These are phyloP conservation scores for Colletotrichum sp. DNA, from an alignment of 2,329 filamentous ascomycete species.

Conservation along the genomic window DNA sequence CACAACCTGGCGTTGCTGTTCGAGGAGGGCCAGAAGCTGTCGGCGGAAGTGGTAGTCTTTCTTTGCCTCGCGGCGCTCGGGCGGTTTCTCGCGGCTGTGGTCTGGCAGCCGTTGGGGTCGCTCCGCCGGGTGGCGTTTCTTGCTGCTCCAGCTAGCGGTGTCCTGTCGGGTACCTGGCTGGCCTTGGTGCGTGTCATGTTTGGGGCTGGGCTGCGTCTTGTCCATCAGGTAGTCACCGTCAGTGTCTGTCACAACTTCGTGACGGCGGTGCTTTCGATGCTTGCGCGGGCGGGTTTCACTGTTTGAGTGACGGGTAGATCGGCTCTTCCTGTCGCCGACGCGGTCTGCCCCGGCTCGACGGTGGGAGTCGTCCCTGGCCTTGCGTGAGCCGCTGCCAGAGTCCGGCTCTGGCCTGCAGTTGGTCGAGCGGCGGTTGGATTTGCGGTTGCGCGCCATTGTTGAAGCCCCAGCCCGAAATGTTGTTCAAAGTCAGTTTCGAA, in stretches of 20 bases:
- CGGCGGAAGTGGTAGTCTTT: constrained; percentile 9
- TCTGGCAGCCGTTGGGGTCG: neutral
- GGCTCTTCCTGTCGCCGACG: neutral
- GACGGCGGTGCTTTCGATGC: neutral
- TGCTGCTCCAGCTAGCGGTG: neutral
- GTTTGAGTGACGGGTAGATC: neutral
- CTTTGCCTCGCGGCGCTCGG: neutral
- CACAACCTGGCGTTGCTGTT: constrained; percentile 12
- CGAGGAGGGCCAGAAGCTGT: constrained; percentile 1
- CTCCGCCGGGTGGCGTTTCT: neutral
- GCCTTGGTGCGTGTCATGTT: neutral
- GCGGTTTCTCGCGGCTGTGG: neutral
- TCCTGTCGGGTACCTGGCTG: neutral
- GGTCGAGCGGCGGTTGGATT: neutral
- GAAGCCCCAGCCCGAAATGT: neutral
- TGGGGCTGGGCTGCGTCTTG: neutral
- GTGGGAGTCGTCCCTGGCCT: neutral
- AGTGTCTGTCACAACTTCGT: neutral
- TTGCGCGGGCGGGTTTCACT: neutral
- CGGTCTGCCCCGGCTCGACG: neutral
- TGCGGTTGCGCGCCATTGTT: neutral
- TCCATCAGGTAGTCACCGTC: constrained; percentile 13
- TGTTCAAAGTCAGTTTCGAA: neutral
- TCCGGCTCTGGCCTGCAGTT: neutral
- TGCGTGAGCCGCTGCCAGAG: neutral